Evolutionary conservation across 352 stramenopile genomes (phyloP).

Genomic region (Globisporangium solare): DNA sequence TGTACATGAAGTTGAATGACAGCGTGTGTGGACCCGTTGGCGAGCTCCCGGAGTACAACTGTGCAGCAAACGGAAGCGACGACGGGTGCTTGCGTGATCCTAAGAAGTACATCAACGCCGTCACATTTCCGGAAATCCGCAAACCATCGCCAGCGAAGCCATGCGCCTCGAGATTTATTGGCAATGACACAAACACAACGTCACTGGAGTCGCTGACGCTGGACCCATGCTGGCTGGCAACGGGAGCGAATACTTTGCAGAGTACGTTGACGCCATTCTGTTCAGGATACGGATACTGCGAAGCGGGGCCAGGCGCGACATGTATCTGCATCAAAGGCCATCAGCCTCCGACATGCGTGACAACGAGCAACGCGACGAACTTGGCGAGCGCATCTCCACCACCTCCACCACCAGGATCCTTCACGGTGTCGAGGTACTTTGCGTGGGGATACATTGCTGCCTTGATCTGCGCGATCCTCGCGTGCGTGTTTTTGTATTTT

Average conservation of each 20-base stretch:
- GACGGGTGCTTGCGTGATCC: slow-evolving; percentile 14
- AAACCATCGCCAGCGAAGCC: neutral
- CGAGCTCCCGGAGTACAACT: slow-evolving; percentile 15
- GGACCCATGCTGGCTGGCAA: slow-evolving; percentile 11
- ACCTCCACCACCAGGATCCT: neutral
- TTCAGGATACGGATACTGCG: slow-evolving; percentile 15
- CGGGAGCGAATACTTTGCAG: slow-evolving; percentile 2
- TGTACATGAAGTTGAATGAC: slow-evolving; percentile 13
- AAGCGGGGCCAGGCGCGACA: slow-evolving; percentile 1
- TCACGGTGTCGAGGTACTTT: neutral
- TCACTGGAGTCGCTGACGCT: neutral
- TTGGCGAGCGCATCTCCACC: neutral
- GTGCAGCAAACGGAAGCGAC: slow-evolving; percentile 16
- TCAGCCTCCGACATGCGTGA: slow-evolving; percentile 2
- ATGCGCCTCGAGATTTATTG: neutral
- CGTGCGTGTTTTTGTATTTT: no score
- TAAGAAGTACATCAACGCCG: slow-evolving; percentile 10
- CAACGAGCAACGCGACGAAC: neutral
- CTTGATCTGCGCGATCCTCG: no score
- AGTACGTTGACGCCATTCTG: slow-evolving; percentile 18
- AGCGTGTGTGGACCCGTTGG: slow-evolving; percentile 11
- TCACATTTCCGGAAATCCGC: slow-evolving; percentile 3
- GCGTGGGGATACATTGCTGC: no score
- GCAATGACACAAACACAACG: neutral
- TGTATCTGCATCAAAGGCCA: slow-evolving; percentile 5